These are phyloP conservation scores for Diaporthe capsici DNA, from an alignment of 2,329 filamentous ascomycete genomes.

Conservation along the genomic window DNA sequence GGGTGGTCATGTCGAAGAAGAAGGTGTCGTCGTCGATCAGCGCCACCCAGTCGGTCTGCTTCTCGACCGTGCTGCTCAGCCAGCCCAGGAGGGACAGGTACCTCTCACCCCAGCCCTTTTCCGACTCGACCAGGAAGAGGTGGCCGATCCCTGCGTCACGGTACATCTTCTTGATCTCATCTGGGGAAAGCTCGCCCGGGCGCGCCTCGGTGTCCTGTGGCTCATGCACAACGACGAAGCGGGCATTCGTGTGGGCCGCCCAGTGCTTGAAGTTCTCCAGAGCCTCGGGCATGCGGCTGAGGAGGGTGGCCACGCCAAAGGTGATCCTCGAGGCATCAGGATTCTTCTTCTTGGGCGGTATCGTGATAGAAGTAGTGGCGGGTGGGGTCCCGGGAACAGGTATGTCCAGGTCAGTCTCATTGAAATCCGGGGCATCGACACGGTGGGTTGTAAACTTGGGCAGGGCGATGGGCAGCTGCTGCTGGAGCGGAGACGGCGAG, in stretches of 20 bases:
- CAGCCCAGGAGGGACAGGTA: constrained; percentile 38
- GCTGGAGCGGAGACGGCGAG: constrained; percentile 36
- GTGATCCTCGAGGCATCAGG: constrained; percentile 41
- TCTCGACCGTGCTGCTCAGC: constrained; percentile 35
- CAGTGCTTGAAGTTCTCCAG: constrained; percentile 41
- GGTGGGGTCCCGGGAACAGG: constrained; percentile 34
- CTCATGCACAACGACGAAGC: constrained; percentile 40
- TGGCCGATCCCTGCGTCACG: constrained; percentile 32
- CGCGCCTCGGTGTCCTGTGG: constrained; percentile 38
- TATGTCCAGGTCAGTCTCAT: constrained; percentile 31
- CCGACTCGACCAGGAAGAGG: constrained; percentile 34
- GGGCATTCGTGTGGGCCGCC: constrained; percentile 41
- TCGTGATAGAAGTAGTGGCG: constrained; percentile 35
- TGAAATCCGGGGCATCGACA: constrained; percentile 37
- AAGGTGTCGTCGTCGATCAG: constrained; percentile 63
- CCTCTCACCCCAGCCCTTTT: constrained; percentile 36
- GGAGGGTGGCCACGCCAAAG: constrained; percentile 42
- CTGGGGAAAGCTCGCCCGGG: constrained; percentile 37
- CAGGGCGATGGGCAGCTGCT: constrained; percentile 39
- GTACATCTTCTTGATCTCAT: constrained; percentile 34
- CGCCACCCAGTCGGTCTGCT: constrained; percentile 54
- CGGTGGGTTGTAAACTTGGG: constrained; percentile 36
- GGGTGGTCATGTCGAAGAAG: constrained; percentile 56
- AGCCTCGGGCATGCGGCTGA: constrained; percentile 40
- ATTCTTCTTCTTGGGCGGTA: constrained; percentile 19